phyloP scores from a whole-genome alignment of 208 protist species.

The Leishmania arabica region DNA sequence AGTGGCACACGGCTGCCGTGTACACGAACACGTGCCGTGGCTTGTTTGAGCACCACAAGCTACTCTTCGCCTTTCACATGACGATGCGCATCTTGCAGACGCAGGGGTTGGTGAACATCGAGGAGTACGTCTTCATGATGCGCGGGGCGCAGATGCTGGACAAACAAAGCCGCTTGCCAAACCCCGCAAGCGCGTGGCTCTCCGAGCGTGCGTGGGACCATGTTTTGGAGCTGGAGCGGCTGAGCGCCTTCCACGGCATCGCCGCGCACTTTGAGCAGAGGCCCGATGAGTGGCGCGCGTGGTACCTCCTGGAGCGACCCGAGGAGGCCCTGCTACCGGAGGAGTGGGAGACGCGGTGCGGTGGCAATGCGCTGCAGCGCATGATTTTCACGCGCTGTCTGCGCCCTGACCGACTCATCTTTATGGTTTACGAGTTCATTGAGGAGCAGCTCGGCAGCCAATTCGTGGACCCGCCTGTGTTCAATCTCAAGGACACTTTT shows the following conservation, averaged over 20 bases:
- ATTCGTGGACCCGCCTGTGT: conserved; percentile 97
- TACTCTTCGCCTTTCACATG: conserved; percentile 99
- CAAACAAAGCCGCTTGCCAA: conserved; percentile 91
- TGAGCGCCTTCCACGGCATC: conserved; percentile 96
- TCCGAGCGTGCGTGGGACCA: conserved; percentile 96
- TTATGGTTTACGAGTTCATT: conserved; percentile 97
- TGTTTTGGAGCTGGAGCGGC: conserved; percentile 96
- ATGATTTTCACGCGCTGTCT: conserved; percentile 98
- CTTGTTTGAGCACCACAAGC: conserved; percentile 99
- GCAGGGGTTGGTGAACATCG: conserved; percentile 89
- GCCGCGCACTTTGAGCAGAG: conserved; percentile 95
- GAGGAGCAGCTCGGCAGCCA: conserved; percentile 91
- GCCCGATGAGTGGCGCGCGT: conserved; percentile 93
- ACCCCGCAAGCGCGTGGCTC: conserved; percentile 97
- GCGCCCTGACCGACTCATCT: conserved; percentile 97
- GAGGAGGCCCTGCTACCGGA: conserved; percentile 95
- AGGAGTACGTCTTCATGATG: conserved; percentile 99
- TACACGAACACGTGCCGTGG: conserved; percentile 98
- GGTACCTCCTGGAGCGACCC: conserved; percentile 94
- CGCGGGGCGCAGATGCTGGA: conserved; percentile 96
- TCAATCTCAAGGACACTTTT: conserved; percentile 96
- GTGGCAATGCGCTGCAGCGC: conserved; percentile 93
- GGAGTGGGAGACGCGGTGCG: conserved; percentile 93
- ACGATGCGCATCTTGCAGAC: conserved; percentile 95
- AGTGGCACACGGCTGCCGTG: conserved; percentile 97